Evolutionary conservation across 2,329 filamentous ascomycete species (phyloP).

Genomic region (Pyrenophora teres): DNA sequence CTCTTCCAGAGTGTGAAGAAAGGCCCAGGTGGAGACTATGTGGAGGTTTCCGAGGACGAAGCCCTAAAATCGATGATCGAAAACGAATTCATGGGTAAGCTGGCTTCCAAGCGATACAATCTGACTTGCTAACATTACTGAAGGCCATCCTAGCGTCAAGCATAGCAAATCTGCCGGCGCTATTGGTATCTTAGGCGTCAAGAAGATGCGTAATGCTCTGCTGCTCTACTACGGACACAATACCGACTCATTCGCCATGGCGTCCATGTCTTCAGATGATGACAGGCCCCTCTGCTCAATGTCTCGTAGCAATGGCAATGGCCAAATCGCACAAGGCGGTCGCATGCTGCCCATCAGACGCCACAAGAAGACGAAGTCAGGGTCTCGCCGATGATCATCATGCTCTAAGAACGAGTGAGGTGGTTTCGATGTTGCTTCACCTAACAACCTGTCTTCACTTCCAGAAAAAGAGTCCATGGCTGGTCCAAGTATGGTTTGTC

Average conservation of each 20-base stretch:
- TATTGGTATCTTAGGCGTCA: constrained; percentile 88
- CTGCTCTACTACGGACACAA: constrained; percentile 96
- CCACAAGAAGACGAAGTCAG: constrained; percentile 37
- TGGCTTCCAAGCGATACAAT: neutral
- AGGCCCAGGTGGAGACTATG: constrained; percentile 63
- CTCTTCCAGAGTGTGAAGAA: constrained; percentile 73
- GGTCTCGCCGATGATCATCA: constrained; percentile 9
- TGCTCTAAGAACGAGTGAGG: neutral
- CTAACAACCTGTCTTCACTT: too few species aligned
- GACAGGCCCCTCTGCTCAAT: constrained; percentile 79
- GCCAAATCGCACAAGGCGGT: constrained; percentile 60
- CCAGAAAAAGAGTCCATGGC: too few species aligned
- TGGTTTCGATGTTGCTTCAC: too few species aligned
- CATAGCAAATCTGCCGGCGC: constrained; percentile 81
- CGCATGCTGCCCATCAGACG: constrained; percentile 53
- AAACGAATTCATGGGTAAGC: constrained; percentile 82
- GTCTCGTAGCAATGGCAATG: constrained; percentile 70
- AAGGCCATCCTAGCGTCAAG: constrained; percentile 77
- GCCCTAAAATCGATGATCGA: constrained; percentile 77
- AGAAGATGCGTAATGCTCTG: constrained; percentile 76
- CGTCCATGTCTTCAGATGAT: constrained; percentile 84
- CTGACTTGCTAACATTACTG: constrained; percentile 8
- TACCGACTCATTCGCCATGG: constrained; percentile 84
- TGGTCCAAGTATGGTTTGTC: too few species aligned
- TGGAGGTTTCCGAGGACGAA: constrained; percentile 76